Evolutionary conservation across 1,139 yeast species (phyloP), one percentile per base, ranked within the genome.

Genomic region (Meyerozyma carpophila): DNA sequence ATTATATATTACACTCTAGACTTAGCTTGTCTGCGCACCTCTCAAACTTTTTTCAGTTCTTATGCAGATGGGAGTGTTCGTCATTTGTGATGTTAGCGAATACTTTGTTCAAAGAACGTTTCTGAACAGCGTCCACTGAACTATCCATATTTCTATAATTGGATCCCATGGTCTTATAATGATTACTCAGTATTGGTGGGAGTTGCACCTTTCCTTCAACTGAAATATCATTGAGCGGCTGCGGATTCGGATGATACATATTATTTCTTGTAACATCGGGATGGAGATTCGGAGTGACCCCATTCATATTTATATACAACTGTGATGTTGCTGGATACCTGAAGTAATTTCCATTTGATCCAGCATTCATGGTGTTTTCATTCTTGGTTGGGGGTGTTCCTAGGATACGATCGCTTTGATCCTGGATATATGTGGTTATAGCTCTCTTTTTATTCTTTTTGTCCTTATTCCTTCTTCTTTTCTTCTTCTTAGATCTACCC

Each of bases 321-420:
- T 56, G 59, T n/a, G 65, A 58, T 16, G 48, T 40, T 7, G 49
- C 50, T 1, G 66, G 66, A 40, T 62, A 62, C 42, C 53, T 58
- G 43, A 57, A 61, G 41, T 61, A 37, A 6, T 24, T 11, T 24
- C 28, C 31, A 8, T 11, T 11, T 1, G 14, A 8, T 1, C 28
- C 31, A 5, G 14, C 10, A 13, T 11, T 16, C 11, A 6, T 11
- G 5, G 14, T 25, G 21, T 11, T 20, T 3, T 9, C 34, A 61
- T 36, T 51, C 52, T 11, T 52, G 54, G 29, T 50, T 48, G 32
- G 44, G 51, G 11, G 32, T 11, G 8, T 36, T 20, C 58, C 60
- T 43, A 55, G 54, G 7, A 55, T 48, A 31, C 58, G 45, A 31
- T 49, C 45, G 41, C 57, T 50, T 46, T 54, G 58, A 42, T 54